Conservation (phyloP, 2,329 filamentous ascomycete genomes). For the Xylariaceae sp. region DNA sequence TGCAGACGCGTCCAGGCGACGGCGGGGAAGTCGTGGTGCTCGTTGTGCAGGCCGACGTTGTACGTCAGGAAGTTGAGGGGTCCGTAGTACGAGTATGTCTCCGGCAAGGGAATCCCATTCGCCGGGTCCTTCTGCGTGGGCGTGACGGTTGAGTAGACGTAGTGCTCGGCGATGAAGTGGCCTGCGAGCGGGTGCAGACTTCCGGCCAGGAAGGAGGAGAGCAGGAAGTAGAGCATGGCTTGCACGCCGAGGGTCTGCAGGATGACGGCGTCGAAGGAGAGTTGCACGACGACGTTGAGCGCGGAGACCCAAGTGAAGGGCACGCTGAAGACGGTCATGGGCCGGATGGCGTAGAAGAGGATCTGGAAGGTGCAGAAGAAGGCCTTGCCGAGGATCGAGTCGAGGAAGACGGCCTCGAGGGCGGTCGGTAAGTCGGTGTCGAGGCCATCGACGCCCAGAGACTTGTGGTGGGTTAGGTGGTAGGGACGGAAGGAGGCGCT, state of each 20-base stretch:
- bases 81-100: constrained; percentile 97
- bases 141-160: constrained; percentile 65
- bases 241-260: constrained; percentile 55
- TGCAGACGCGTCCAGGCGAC: constrained; percentile 89
- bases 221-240: constrained; percentile 73
- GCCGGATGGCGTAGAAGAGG: constrained; percentile 93
- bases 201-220: constrained; percentile 89
- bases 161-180: constrained; percentile 98
- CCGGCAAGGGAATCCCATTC: constrained; percentile 66
- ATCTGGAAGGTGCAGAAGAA: constrained; percentile 99
- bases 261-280: constrained; percentile 70
- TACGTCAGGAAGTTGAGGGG: constrained; percentile 88
- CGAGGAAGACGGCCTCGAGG: constrained; percentile 84
- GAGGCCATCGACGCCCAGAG: constrained; percentile 88
- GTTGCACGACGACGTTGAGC: constrained; percentile 72
- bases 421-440: constrained; percentile 94
- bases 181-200: constrained; percentile 90
- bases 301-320: constrained; percentile 81
- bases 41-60: constrained; percentile 96
- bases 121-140: constrained; percentile 51
- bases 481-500: constrained; percentile 96
- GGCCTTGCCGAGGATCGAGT: constrained; percentile 91
- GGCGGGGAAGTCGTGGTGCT: constrained; percentile 98
- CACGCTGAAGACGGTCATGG: constrained; percentile 88
- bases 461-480: constrained; percentile 98